Evolutionary conservation across 73 alveolate genomes (phyloP), one percentile per base, ranked within the genome.

Genomic region (Tetrahymena thermophila): DNA sequence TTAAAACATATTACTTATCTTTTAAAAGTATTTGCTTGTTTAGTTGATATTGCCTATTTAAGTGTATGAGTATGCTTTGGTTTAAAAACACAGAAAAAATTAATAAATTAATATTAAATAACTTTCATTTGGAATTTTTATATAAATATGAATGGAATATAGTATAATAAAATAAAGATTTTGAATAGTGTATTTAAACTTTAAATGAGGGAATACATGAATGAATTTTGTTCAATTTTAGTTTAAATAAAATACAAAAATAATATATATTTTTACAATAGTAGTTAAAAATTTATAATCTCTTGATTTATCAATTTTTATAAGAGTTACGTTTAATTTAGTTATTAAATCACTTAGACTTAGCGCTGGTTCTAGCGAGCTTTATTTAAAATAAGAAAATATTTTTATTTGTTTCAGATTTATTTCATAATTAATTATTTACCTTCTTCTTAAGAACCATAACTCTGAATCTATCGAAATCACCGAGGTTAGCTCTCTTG

Each of bases 381-480:
- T 71, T n/a, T 71, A 71, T 23, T 71, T 28, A 19, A 28, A 71
- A 71, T 71, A 71, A 71, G 40, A 71, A 71, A 71, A 13, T 28
- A 71, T 71, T 71, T 71, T 71, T n/a, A 58, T 71, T 0, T 71
- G 89, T 50, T 19, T 50, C 4, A 0, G 28, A 50, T 19, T 19
- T 50, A 50, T 15, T 50, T 16, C 13, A 28, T 71, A 31, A 71
- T 23, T 71, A 31, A 71, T 23, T 56, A 56, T 28, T 71, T 95
- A 95, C 97, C 94, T 96, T 97, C 96, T 95, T 97, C 96, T 97
- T 97, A 94, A 94, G 96, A 96, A 97, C 96, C 97, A 93, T 94
- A 42, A 96, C 99, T 94, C 93, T 96, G 97, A 97, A 97, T 97
- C 99, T 97, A 94, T 97, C 98, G 93, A 97, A 97, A 94, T 97